phyloP scores from a whole-genome alignment of 345 rosid genomes.

The Excoecaria agallocha region DNA sequence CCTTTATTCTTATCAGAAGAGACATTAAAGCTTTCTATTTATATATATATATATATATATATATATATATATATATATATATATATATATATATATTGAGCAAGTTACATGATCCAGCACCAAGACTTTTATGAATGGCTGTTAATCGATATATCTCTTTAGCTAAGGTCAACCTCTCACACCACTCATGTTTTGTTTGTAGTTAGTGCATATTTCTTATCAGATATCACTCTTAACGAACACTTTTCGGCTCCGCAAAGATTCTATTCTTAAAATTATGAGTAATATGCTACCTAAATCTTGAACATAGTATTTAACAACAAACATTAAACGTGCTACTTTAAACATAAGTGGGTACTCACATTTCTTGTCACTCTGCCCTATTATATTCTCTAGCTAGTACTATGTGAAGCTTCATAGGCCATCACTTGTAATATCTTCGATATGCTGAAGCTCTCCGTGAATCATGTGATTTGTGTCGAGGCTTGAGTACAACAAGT shows the following conservation, averaged over 20 bases:
- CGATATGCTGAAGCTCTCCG: constrained; percentile 7
- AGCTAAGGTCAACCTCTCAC: constrained; percentile 12
- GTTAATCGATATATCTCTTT: background rate
- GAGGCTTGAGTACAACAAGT: background rate
- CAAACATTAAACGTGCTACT: background rate
- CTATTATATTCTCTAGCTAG: background rate
- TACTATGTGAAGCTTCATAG: too few relatives aligned
- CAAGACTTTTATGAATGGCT: constrained; percentile 21
- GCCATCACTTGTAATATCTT: too few relatives aligned
- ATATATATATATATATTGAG: background rate
- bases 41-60: background rate
- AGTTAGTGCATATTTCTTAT: background rate
- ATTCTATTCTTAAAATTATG: constrained; percentile 4
- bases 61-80: too few relatives aligned
- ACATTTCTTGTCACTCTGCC: background rate
- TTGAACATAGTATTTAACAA: background rate
- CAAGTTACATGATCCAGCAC: constrained; percentile 19
- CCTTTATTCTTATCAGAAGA: constrained; percentile 22
- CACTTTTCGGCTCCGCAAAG: constrained; percentile 19
- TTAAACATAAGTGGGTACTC: constrained; percentile 1
- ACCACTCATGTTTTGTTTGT: constrained; percentile 11
- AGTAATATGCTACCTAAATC: background rate
- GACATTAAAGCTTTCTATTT: constrained; percentile 13
- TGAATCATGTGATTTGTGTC: constrained; percentile 25
- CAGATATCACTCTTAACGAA: background rate